Evolutionary conservation across 2,329 filamentous ascomycete species (phyloP), one percentile per base, ranked within the genome.

Genomic region (Alternaria solani): DNA sequence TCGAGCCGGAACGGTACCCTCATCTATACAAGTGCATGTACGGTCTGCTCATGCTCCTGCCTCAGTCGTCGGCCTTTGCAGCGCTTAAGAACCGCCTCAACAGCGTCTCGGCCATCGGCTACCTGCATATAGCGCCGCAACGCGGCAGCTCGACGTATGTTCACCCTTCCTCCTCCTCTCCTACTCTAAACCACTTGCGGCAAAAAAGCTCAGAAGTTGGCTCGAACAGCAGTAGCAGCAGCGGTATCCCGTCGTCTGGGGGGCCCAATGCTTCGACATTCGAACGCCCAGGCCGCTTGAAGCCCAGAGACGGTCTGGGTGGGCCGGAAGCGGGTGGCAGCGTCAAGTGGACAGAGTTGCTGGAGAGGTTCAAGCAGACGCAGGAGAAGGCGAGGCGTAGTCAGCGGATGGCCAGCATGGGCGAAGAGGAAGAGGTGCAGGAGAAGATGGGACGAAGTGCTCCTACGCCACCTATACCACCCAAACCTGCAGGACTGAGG

Each of bases 21-120:
- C 92, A 96, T 76, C 84, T 99, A 2, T 98, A 99, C 84, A 97
- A 97, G 81, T 99, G 95, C 79, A 88, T 99, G 49, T 99, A 98
- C 74, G 95, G 95, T 9, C 87, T 99, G 46, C 84, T 99, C 55
- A 99, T 99, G 95, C 89, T 99, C 18, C 86, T 99, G n/a, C 95
- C 95, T 0, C 95, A 99, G 80, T 98, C 94, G 16, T 96, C 93
- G 28, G 96, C 95, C 8, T 99, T 99, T 80, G 95, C 94, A 28
- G 94, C 95, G 2, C 84, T 99, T 58, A 98, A 97, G 78, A 99
- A 99, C 75, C 89, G 95, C 42, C 86, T 99, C 51, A 98, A 98
- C 79, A 97, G 92, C 79, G 95, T 99, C 68, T 96, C 92, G 82
- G 94, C 95, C 53, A 98, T 99, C 76, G 95, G 94, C 43, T 96